Evolutionary conservation across 441 rosid species (phyloP), one percentile per base, ranked within the genome.

Genomic region (Eugenia klotzschiana): DNA sequence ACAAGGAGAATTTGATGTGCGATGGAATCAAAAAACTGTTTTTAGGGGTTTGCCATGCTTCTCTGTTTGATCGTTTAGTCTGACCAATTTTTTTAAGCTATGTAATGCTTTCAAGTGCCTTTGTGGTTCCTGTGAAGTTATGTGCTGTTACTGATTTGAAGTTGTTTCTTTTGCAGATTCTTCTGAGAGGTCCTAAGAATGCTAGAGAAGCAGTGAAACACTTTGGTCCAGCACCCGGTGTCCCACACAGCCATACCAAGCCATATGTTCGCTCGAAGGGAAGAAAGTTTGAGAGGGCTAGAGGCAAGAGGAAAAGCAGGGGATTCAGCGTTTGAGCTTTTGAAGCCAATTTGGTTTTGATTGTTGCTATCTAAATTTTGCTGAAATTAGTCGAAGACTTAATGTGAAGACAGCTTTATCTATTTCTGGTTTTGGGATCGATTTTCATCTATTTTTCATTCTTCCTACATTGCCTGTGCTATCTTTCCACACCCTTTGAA

Each of bases 221-320:
- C 82, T 91, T 91, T 33, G 92, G 92, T 79, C 88, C 91, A 33
- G 92, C 93, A 74, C 93, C 91, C 50, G 92, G 91, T 87, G 93
- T 91, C 46, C 93, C 91, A 25, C 91, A 89, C 88, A 90, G 90
- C 87, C 92, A 87, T 87, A 85, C 89, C 79, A 91, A 89, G 84
- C 94, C 92, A 4, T 89, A 90, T 83, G 91, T 90, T 29, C 91
- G 89, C 57, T 60, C 89, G 2, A 88, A 85, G 86, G 91, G 89
- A 25, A 87, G 89, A 81, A 90, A 91, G 80, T 88, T 89, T 80
- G 92, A 90, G 87, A 91, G 79, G 84, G 91, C 92, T 51, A 88
- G 94, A 82, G 91, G 92, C 80, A 89, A 82, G 82, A 92, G 94
- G 83, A 92, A 90, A 86, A 90, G 94, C 90, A 89, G 88, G 87